These are phyloP conservation scores for Globisporangium canariense DNA, from an alignment of 352 stramenopile species.

Conservation along the genomic window DNA sequence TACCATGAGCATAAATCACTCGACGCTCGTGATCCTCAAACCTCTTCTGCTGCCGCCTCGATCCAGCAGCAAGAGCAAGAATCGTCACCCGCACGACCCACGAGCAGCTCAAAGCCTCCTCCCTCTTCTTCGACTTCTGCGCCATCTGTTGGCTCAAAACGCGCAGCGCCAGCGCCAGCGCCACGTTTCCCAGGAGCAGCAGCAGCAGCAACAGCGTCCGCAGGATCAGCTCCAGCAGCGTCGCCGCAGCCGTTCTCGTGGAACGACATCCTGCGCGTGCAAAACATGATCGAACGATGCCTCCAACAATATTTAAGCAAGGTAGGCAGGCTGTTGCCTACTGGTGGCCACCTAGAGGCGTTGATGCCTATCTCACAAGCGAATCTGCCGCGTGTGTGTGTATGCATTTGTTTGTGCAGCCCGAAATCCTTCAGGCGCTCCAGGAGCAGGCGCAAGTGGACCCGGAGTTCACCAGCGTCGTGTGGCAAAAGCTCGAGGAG, in stretches of 20 bases:
- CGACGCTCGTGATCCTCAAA: neutral
- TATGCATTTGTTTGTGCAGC: slow-evolving; percentile 20
- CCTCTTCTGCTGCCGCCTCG: neutral
- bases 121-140: neutral
- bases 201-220: neutral
- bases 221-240: neutral
- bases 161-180: neutral
- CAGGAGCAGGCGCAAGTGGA: slow-evolving; percentile 82
- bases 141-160: neutral
- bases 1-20: no score
- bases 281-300: slow-evolving; percentile 89
- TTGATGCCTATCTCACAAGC: neutral
- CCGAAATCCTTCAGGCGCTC: slow-evolving; percentile 58
- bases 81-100: neutral
- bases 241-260: slow-evolving; percentile 59
- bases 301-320: slow-evolving; percentile 90
- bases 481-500: slow-evolving; percentile 91
- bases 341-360: neutral
- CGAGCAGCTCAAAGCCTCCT: neutral
- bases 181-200: neutral
- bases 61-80: neutral
- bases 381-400: neutral
- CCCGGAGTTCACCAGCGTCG: slow-evolving; percentile 75
- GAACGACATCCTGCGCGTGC: slow-evolving; percentile 87
- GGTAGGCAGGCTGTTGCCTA: slow-evolving; percentile 24